Evolutionary conservation across 2,329 filamentous ascomycete genomes (phyloP).

Genomic region (Endocalyx cinctus): DNA sequence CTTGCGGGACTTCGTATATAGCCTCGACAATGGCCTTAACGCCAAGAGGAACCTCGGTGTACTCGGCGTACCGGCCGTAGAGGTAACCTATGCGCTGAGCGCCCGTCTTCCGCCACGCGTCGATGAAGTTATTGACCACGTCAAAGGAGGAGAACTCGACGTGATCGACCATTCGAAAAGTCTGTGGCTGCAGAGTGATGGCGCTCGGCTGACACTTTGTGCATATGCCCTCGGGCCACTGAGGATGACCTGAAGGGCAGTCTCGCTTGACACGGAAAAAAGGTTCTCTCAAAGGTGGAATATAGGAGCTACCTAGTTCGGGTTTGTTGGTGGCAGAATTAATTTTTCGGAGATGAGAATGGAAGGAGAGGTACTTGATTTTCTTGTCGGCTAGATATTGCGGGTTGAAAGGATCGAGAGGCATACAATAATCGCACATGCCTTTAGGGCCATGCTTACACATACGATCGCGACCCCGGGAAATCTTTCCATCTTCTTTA

Average conservation of each 20-base stretch:
- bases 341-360: slow-evolving; percentile 88
- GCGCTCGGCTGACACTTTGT: slow-evolving; percentile 97
- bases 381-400: slow-evolving; percentile 90
- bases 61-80: slow-evolving; percentile 87
- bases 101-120: slow-evolving; percentile 86
- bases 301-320: slow-evolving; percentile 89
- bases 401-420: slow-evolving; percentile 87
- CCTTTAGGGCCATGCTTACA: slow-evolving; percentile 94
- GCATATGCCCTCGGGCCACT: slow-evolving; percentile 95
- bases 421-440: slow-evolving; percentile 99
- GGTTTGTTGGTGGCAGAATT: slow-evolving; percentile 96
- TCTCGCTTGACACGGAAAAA: slow-evolving; percentile 85
- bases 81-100: slow-evolving; percentile 82
- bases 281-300: slow-evolving; percentile 88
- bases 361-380: slow-evolving; percentile 97
- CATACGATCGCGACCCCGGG: slow-evolving; percentile 44
- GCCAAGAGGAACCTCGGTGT: slow-evolving; percentile 86
- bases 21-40: slow-evolving; percentile 95
- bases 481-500: slow-evolving; percentile 69
- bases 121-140: slow-evolving; percentile 83
- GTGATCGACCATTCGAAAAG: slow-evolving; percentile 96
- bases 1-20: slow-evolving; percentile 92
- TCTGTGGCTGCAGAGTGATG: slow-evolving; percentile 89
- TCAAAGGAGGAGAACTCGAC: slow-evolving; percentile 87
- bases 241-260: slow-evolving; percentile 87